Base-by-base conservation (phyloP, 2,329 filamentous ascomycete genomes). In the Xylaria sp. region DNA sequence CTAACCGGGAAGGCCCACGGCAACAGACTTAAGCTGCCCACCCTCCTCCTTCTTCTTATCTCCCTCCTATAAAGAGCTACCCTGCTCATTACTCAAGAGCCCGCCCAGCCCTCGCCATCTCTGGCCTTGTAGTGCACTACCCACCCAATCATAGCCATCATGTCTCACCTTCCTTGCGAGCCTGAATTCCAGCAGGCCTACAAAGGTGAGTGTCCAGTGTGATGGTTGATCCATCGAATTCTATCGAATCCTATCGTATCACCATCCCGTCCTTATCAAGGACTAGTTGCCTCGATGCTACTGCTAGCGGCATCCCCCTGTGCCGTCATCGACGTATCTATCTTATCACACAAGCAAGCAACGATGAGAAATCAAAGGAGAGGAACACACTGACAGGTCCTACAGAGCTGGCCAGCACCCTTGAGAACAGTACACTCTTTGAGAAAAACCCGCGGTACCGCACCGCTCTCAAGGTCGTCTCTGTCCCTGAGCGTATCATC, bases 181-280 rank as follows among this genome's bases (percentile, higher is more conserved):
- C 93, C 94, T 73, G 93, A 99, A 82, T 97, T 97, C 81, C 87
- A 97, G 86, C 93, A 97, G 85, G 93, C 93, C 73, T 96, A 96
- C 86, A 91, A 92, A 77, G 91, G 91, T 95, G 80, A 72, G 49
- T 51, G 23, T 35, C 8, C 8, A 35, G 49, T 30, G 8, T 4
- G 82, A 34, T 34, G 16, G 8, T 19, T 16, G 42, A 51, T 47
- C 13, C 46, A 30, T 30, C 23, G 23, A 4, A 5, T 30, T 30
- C 23, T 30, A 30, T 30, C 23, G 23, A 30, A 5, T 30, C 23
- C 23, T 30, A 30, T 30, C 23, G 23, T 30, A 30, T 30, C 23
- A 30, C 23, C 23, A 30, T 30, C 23, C 23, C 23, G 23, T 30
- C 23, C 23, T 30, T 30, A 30, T 30, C 23, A 42, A 54, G 58